phyloP scores from a whole-genome alignment of 2,329 filamentous ascomycete species.

The Ascochyta viciae-villosae region DNA sequence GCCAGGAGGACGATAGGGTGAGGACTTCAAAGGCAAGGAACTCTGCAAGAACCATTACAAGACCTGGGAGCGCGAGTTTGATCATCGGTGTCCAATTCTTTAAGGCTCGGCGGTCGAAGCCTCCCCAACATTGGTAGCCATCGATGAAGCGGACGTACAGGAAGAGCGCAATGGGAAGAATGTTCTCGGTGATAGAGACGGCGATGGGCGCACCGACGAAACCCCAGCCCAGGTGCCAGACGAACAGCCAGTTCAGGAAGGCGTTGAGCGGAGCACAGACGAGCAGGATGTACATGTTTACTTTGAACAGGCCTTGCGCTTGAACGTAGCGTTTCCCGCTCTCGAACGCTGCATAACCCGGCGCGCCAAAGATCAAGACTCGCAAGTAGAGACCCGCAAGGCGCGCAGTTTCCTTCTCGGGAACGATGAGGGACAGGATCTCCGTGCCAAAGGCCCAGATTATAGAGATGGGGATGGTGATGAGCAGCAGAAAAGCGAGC shows the following conservation, averaged over 20 bases:
- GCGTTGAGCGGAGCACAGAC: constrained; percentile 84
- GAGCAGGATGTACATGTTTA: constrained; percentile 82
- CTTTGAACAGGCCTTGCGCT: constrained; percentile 84
- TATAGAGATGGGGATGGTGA: constrained; percentile 74
- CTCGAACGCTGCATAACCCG: constrained; percentile 79
- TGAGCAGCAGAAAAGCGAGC: constrained; percentile 75
- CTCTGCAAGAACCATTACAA: constrained; percentile 94
- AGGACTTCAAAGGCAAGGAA: constrained; percentile 92
- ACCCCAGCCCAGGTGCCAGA: constrained; percentile 64
- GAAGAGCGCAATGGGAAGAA: constrained; percentile 76
- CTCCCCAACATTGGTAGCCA: constrained; percentile 81
- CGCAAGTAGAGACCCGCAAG: constrained; percentile 78
- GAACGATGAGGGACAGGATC: constrained; percentile 70
- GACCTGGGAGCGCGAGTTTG: constrained; percentile 82
- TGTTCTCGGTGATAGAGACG: constrained; percentile 75
- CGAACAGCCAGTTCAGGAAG: constrained; percentile 80
- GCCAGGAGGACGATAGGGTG: constrained; percentile 80
- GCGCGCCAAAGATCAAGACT: constrained; percentile 72
- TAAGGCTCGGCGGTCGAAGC: constrained; percentile 73
- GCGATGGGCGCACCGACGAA: constrained; percentile 84
- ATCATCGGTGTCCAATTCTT: constrained; percentile 86
- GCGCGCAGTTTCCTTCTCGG: constrained; percentile 72
- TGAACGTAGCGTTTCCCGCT: constrained; percentile 85
- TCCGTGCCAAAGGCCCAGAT: constrained; percentile 74
- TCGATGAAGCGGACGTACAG: constrained; percentile 75